Base-by-base conservation (phyloP, 2,329 filamentous ascomycete species). In the Penicillium sp. region DNA sequence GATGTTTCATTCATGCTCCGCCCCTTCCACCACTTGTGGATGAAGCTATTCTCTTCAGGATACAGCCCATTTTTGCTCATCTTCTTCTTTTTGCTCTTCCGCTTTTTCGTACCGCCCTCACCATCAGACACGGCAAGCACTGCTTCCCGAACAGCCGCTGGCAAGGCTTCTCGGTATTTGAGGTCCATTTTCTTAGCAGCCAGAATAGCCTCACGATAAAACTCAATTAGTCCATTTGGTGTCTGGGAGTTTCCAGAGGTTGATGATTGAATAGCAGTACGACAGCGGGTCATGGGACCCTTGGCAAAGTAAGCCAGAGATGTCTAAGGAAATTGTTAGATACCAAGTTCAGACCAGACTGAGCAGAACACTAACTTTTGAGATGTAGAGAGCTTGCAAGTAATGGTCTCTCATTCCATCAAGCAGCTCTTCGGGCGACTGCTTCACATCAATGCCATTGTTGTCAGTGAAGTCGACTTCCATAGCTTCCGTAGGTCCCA, bases 231-330 rank as follows among this genome's bases (percentile, higher is more conserved):
- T 8, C 73, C 69, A 1, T 54, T 45, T 22, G 68, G 60, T 2
- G 62, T 66, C 46, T 58, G 63, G 6, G 63, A 47, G 13, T 65
- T 61, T 26, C 65, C 58, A 33, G 57, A 46, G n/a, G 62, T 69
- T 11, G 66, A 56, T 10, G 66, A 63, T 55, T 74, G 71, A 31
- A 76, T 75, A 50, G 72, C 71, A 39, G 69, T 74, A 31, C 79
- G 75, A 27, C 76, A 79, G 27, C 79, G 76, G 14, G 78, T 73
- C 50, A 81, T 66, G 16, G 79, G 79, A 4, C 79, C 79, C 68
- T 82, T 82, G 35, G 78, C 78, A 64, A 81, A 82, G 62, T 81
- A 82, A 53, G 79, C 79, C 53, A 82, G 68, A 27, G 78, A 80
- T n/a, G 78, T 76, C 71, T 79, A 49, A 13, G 27, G 26, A 57